Evolutionary conservation across 2,329 filamentous ascomycete species (phyloP).

Genomic region (Zasmidium citrigriseum): DNA sequence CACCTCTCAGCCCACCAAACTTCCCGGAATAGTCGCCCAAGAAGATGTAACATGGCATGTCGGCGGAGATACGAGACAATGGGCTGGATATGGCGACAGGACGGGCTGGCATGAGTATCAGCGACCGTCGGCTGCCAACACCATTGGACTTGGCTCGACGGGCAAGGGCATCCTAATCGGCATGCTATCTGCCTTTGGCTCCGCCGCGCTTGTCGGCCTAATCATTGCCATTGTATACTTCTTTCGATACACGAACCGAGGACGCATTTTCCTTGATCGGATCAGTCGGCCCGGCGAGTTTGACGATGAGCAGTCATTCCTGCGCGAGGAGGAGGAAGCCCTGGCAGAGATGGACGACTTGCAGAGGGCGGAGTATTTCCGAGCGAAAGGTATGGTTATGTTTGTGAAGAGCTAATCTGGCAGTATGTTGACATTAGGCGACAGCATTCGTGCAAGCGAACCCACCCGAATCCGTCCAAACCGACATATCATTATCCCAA

Average conservation of each 20-base stretch:
- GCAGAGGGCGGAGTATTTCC: constrained; percentile 82
- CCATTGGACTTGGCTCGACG: constrained; percentile 30
- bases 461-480: constrained; percentile 90
- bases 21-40: constrained; percentile 4
- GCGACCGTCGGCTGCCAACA: constrained; percentile 2
- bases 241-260: constrained; percentile 84
- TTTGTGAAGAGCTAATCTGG: not conserved
- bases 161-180: constrained; percentile 88
- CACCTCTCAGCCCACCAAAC: constrained; percentile 13
- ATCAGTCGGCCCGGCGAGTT: constrained; percentile 93
- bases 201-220: constrained; percentile 79
- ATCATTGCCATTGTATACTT: constrained; percentile 85
- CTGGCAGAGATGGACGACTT: constrained; percentile 95
- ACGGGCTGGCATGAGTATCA: constrained; percentile 11
- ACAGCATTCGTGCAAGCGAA: constrained; percentile 91
- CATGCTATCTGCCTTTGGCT: constrained; percentile 90
- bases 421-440: constrained; percentile 25
- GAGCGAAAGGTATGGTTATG: constrained; percentile 77
- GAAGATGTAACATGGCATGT: constrained; percentile 7
- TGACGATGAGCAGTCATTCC: constrained; percentile 95
- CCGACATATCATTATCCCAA: constrained; percentile 95
- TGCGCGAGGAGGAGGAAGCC: constrained; percentile 90
- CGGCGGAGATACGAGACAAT: constrained; percentile 2
- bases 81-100: constrained; percentile 10
- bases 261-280: constrained; percentile 89